Conservation (phyloP, 2,329 filamentous ascomycete genomes). For the Aurifilum marmelostoma region DNA sequence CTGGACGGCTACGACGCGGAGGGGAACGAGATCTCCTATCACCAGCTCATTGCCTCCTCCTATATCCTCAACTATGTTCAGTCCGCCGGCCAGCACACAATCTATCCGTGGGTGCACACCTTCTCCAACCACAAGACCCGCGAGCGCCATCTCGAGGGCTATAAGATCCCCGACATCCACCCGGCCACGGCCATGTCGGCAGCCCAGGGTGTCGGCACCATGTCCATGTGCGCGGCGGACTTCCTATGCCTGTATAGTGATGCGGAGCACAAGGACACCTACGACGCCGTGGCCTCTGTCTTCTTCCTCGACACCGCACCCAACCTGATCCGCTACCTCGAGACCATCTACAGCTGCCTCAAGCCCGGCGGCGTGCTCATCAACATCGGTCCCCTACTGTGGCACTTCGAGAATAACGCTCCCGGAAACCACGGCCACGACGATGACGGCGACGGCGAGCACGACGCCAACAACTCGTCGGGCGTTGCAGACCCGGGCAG, state of each 20-base stretch:
- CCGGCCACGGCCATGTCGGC: constrained; percentile 59
- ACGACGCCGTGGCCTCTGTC: constrained; percentile 83
- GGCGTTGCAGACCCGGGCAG: constrained; percentile 88
- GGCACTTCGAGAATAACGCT: constrained; percentile 87
- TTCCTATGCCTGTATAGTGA: constrained; percentile 85
- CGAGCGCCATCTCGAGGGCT: constrained; percentile 72
- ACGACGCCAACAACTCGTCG: constrained; percentile 52
- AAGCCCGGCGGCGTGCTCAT: constrained; percentile 79
- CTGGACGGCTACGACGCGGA: constrained; percentile 73
- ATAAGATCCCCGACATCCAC: constrained; percentile 80
- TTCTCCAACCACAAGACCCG: constrained; percentile 85
- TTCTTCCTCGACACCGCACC: constrained; percentile 98
- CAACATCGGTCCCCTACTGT: constrained; percentile 88
- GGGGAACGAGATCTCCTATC: constrained; percentile 96
- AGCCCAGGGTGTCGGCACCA: constrained; percentile 56
- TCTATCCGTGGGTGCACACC: constrained; percentile 84
- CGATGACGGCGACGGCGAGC: constrained; percentile 53
- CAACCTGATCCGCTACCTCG: constrained; percentile 87
- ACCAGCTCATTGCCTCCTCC: constrained; percentile 86
- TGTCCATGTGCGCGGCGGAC: constrained; percentile 93
- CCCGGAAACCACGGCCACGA: constrained; percentile 60
- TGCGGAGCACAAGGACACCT: constrained; percentile 61
- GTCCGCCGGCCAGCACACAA: constrained; percentile 63
- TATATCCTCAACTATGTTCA: constrained; percentile 73
- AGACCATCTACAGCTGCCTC: constrained; percentile 79